Evolutionary conservation across 1,284 basidiomycete genomes (phyloP).

Genomic region (Trichosporon ovoides): DNA sequence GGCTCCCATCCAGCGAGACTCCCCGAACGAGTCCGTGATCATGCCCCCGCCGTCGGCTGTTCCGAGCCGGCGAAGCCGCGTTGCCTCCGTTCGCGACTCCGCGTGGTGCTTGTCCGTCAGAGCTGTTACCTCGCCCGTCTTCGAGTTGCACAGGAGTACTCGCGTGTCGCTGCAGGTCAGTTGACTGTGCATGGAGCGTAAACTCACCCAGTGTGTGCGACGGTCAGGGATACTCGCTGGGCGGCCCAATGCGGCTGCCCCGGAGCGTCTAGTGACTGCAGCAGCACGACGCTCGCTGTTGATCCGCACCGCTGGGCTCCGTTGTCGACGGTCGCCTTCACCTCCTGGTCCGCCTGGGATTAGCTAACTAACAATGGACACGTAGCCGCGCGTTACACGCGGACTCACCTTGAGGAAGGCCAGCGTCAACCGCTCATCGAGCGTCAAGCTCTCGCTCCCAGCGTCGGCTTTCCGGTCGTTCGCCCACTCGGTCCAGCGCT

Average conservation of each 20-base stretch:
- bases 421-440: constrained; percentile 76
- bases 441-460: constrained; percentile 55
- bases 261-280: constrained; percentile 74
- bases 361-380: no score
- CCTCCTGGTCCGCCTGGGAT: constrained; percentile 57
- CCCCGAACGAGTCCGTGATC: constrained; percentile 92
- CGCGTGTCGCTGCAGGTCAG: constrained; percentile 68
- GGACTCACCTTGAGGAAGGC: constrained; percentile 80
- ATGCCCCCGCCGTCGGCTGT: constrained; percentile 56
- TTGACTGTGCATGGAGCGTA: not conserved
- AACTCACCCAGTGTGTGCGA: constrained; percentile 82
- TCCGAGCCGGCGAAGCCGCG: constrained; percentile 78
- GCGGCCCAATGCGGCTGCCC: constrained; percentile 75
- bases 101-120: constrained; percentile 92
- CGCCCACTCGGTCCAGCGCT: constrained; percentile 32
- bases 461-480: constrained; percentile 4
- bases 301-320: constrained; percentile 59
- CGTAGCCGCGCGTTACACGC: no score
- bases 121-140: constrained; percentile 64
- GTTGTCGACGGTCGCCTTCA: constrained; percentile 57
- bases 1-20: constrained; percentile 93
- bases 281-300: constrained; percentile 82
- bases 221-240: constrained; percentile 64
- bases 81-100: constrained; percentile 78
- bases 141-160: constrained; percentile 70